A percentile compares a stretch with the other conserved stretches of the same genome.
Conservation (phyloP, 148 eudicot species). For the Rhododendron williamsianum region DNA sequence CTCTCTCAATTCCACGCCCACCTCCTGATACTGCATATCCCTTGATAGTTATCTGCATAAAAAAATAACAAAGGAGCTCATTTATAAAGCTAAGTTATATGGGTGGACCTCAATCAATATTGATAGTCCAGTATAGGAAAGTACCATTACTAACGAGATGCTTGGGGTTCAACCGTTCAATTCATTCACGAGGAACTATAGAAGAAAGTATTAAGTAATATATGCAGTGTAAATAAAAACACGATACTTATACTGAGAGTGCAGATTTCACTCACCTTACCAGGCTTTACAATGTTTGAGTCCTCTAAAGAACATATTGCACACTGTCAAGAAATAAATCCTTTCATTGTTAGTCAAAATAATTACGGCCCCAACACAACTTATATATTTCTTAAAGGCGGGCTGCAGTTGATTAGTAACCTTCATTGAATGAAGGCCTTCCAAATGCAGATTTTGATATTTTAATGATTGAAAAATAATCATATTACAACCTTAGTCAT, state of each 20-base stretch:
- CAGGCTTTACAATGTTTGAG: conserved; percentile 49
- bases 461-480: neutral
- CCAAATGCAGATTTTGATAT: neutral
- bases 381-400: neutral
- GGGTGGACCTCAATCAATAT: neutral
- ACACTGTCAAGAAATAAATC: conserved; percentile 39
- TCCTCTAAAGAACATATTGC: conserved; percentile 92
- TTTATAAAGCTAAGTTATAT: neutral
- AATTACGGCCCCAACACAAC: neutral
- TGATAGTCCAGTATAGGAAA: neutral
- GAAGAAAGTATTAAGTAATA: neutral
- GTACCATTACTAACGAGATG: neutral
- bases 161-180: neutral
- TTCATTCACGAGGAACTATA: neutral
- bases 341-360: conserved; percentile 1
- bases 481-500: neutral
- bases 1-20: conserved; percentile 93
- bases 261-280: conserved; percentile 47
- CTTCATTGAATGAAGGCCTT: neutral
- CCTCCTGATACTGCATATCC: conserved; percentile 96
- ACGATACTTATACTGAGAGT: neutral
- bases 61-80: neutral
- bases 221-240: neutral
- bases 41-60: conserved; percentile 59
- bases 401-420: neutral